Evolutionary conservation across 108 stramenopile species (phyloP).

Genomic region (Nannochloropsis gaditana): DNA sequence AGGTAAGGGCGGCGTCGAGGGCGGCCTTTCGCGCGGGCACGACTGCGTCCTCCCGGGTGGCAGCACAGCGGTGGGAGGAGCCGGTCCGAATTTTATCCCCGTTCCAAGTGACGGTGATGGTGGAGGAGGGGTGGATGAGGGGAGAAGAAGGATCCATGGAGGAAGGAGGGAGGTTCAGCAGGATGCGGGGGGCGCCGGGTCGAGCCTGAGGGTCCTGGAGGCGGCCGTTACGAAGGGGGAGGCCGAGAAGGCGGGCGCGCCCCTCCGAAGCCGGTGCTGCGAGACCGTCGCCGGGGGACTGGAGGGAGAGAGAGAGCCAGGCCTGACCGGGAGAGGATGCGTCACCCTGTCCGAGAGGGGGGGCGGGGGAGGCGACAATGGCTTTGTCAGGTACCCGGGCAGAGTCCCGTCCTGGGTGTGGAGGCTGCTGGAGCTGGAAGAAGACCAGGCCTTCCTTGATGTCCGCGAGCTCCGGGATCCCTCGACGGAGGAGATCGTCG

Average conservation of each 20-base stretch:
- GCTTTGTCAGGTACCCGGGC: too few relatives aligned
- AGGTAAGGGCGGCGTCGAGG: conserved; percentile 19
- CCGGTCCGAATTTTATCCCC: neutral
- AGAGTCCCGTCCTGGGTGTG: neutral
- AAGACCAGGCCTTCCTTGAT: neutral
- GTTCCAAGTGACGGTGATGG: conserved; percentile 12
- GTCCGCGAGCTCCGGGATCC: neutral
- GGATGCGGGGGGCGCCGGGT: conserved; percentile 18
- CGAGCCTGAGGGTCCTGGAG: neutral
- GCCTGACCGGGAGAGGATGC: too few relatives aligned
- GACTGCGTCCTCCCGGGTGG: neutral
- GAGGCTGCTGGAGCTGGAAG: neutral
- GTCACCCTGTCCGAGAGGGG: too few relatives aligned
- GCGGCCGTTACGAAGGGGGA: neutral
- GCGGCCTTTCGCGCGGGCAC: neutral
- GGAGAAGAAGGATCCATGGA: neutral
- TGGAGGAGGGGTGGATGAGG: neutral
- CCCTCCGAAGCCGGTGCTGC: too few relatives aligned
- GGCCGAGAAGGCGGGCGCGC: neutral
- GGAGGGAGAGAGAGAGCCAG: too few relatives aligned
- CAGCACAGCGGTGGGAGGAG: neutral
- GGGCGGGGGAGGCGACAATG: too few relatives aligned
- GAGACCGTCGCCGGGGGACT: too few relatives aligned
- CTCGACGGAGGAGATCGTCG: neutral
- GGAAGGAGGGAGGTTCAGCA: neutral